phyloP scores from a whole-genome alignment of 2,329 filamentous ascomycete species.

The Phaeomoniella chlamydospora region DNA sequence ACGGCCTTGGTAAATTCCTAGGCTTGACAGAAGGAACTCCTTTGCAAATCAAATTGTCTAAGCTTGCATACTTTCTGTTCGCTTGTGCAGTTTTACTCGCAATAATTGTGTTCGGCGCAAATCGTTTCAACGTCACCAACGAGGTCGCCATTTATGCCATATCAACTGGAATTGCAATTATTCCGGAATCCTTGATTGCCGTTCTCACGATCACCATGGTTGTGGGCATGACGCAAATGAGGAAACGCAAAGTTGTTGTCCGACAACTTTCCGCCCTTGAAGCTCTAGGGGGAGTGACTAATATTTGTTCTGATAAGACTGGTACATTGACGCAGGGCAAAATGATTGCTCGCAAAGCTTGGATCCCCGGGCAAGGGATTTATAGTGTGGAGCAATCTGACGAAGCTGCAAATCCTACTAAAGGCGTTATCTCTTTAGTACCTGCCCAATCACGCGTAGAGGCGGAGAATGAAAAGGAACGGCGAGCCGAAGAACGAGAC shows the following conservation, averaged over 20 bases:
- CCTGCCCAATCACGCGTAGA: constrained; percentile 16
- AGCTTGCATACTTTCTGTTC: constrained; percentile 71
- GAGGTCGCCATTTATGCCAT: constrained; percentile 47
- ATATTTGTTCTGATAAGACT: constrained; percentile 44
- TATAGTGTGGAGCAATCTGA: constrained; percentile 37
- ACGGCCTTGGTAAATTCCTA: constrained; percentile 38
- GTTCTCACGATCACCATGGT: constrained; percentile 49
- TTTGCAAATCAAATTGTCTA: constrained; percentile 70
- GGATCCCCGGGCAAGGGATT: constrained; percentile 38
- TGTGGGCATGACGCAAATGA: constrained; percentile 39
- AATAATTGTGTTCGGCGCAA: constrained; percentile 48
- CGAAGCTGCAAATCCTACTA: constrained; percentile 40
- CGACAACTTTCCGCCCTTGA: constrained; percentile 40
- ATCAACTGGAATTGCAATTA: constrained; percentile 45
- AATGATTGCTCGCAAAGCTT: constrained; percentile 46
- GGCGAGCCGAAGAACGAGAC: constrained; percentile 34
- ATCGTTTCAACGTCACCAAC: constrained; percentile 38
- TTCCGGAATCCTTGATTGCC: constrained; percentile 48
- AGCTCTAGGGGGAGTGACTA: constrained; percentile 41
- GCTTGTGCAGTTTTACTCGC: constrained; percentile 50
- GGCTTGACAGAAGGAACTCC: constrained; percentile 61
- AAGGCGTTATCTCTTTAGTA: constrained; percentile 28
- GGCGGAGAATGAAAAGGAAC: constrained; percentile 18
- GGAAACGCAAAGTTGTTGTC: constrained; percentile 37
- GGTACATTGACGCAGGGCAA: constrained; percentile 40